Evolutionary conservation across 768 basidiomycete species (phyloP).

Genomic region (Thelephora aurantiotincta): DNA sequence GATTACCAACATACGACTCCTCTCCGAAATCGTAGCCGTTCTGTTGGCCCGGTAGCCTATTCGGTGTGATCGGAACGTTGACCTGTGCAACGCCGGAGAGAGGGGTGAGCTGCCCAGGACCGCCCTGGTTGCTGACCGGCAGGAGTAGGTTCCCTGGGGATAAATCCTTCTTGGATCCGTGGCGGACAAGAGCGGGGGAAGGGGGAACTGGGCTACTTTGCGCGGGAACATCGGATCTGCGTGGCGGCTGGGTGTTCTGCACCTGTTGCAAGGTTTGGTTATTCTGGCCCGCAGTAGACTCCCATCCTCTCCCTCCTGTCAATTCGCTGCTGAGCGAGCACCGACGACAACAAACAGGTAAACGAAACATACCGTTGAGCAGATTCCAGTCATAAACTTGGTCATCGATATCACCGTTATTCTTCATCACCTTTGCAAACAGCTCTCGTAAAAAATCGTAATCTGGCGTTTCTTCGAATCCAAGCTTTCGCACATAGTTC

Average conservation of each 20-base stretch:
- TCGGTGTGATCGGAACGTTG: constrained; percentile 48
- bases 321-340: background rate
- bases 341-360: background rate
- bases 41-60: constrained; percentile 28
- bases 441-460: constrained; percentile 96
- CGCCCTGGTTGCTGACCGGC: constrained; percentile 24
- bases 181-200: constrained; percentile 66
- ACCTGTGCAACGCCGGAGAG: constrained; percentile 63
- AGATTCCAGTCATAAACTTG: constrained; percentile 94
- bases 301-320: constrained; percentile 88
- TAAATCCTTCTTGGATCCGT: constrained; percentile 54
- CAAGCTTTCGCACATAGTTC: constrained; percentile 97
- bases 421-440: constrained; percentile 89
- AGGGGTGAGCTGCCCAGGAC: constrained; percentile 49
- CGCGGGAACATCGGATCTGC: constrained; percentile 53
- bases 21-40: constrained; percentile 63
- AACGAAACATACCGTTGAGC: constrained; percentile 46
- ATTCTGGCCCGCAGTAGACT: constrained; percentile 58
- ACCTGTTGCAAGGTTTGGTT: constrained; percentile 47
- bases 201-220: constrained; percentile 44
- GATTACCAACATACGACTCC: constrained; percentile 36
- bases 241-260: constrained; percentile 41
- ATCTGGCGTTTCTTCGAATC: constrained; percentile 98
- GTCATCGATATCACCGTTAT: constrained; percentile 82
- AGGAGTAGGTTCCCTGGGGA: constrained; percentile 46